Percentiles rank a stretch among this genome's conserved stretches.
Evolutionary conservation across 1,284 basidiomycete genomes (phyloP).

Genomic region (Pterulicium gracile): DNA sequence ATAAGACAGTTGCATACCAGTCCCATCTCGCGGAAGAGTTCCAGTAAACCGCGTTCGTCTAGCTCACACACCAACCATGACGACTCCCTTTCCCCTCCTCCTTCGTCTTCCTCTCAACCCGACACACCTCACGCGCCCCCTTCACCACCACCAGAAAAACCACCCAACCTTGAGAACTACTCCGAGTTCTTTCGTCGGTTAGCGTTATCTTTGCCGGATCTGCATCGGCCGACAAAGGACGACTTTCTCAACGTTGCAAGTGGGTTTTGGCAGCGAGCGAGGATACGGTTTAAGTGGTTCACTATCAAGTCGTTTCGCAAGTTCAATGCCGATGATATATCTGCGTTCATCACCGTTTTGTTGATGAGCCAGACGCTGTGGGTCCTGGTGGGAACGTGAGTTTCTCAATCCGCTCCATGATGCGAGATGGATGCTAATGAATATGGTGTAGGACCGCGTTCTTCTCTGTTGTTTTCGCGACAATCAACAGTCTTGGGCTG

Average conservation of each 20-base stretch:
- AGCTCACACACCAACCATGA: too few species aligned
- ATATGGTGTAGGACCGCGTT: constrained; percentile 72
- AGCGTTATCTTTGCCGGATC: constrained; percentile 62
- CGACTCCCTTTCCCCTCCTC: background rate
- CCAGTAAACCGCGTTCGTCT: too few species aligned
- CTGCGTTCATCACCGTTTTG: constrained; percentile 93
- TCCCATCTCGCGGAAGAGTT: too few species aligned
- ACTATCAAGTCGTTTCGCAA: constrained; percentile 92
- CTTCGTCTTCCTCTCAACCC: background rate
- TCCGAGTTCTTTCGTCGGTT: constrained; percentile 71
- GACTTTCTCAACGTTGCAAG: constrained; percentile 83
- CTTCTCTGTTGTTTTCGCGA: constrained; percentile 87
- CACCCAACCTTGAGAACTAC: constrained; percentile 55
- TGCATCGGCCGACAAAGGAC: constrained; percentile 77
- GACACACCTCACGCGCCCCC: background rate
- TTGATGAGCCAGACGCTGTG: constrained; percentile 90
- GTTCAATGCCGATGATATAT: constrained; percentile 96
- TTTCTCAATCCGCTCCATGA: constrained; percentile 11
- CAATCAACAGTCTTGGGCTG: constrained; percentile 81
- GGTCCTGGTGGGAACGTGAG: constrained; percentile 91
- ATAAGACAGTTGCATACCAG: too few species aligned
- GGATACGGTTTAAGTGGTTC: constrained; percentile 97
- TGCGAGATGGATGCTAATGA: constrained; percentile 8
- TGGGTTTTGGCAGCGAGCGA: constrained; percentile 82
- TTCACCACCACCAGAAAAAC: constrained; percentile 12